Evolutionary conservation across 1,139 yeast species (phyloP).

Genomic region (Suhomyces bribrorum): DNA sequence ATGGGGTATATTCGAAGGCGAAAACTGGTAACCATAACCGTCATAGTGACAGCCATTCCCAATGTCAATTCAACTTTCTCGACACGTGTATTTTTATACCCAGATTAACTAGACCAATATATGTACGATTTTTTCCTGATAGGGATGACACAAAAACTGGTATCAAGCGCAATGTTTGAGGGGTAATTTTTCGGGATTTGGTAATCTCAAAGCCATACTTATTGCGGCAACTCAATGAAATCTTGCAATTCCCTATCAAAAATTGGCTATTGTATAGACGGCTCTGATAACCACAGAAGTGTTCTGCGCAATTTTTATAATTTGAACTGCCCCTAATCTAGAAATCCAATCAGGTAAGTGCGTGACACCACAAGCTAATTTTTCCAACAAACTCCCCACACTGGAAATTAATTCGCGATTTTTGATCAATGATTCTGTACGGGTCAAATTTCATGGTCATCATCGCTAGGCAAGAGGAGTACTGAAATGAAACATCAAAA

Average conservation of each 20-base stretch:
- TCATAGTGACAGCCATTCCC: neutral
- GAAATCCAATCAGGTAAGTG: neutral
- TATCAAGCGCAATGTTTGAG: neutral
- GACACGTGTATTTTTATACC: neutral
- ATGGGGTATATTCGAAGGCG: neutral
- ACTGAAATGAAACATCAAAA: neutral
- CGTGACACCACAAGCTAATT: conserved; percentile 3
- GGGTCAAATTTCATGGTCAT: neutral
- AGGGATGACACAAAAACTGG: neutral
- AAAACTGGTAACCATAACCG: neutral
- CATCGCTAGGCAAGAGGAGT: neutral
- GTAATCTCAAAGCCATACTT: neutral
- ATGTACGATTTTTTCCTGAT: neutral
- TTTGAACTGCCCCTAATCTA: neutral
- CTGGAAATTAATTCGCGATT: conserved; percentile 2
- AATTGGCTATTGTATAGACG: too few species aligned
- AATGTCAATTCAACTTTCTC: neutral
- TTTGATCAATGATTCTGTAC: too few species aligned
- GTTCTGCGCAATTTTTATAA: neutral
- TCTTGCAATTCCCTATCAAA: too few species aligned
- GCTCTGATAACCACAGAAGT: too few species aligned
- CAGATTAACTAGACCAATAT: neutral
- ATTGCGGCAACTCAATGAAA: neutral
- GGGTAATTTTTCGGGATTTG: neutral
- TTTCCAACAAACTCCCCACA: conserved; percentile 8